Base-by-base conservation (phyloP, 495 filamentous ascomycete genomes). In the Talaromyces stipitatus region DNA sequence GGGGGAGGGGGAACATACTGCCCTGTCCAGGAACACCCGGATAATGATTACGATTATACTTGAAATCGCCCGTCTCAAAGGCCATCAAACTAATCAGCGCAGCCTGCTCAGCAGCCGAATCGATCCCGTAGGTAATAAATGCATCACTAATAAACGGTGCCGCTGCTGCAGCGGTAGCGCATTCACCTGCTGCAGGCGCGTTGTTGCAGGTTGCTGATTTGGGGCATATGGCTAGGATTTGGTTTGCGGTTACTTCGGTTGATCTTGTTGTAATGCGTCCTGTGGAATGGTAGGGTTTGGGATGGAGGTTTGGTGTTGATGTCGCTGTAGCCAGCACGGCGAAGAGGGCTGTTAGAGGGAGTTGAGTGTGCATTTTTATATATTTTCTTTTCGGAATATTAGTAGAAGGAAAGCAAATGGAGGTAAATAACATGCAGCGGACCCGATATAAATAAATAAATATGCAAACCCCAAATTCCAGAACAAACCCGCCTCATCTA, bases 11-110 rank as follows among this genome's bases (percentile, higher is more conserved):
- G 24, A 38, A 69, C 74, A 55, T 67, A 78, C 75, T 95, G 18
- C 91, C 91, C 66, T 96, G 88, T 1, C 89, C 91, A 0, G 60
- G 78, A 32, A 55, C 67, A 3, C 83, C 78, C 5, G 88, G 85
- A 55, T 65, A 78, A 59, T 84, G 76, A 61, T 89, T 88, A 62
- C 75, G 76, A 61, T 83, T 89, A 73, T 78, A 87, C 64, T 82
- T 77, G 70, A 89, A 86, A 27, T 88, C 78, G 32, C 54, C 81
- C 20, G 77, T 82, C 68, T 96, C 91, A 67, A 82, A 82, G 4
- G 82, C 81, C 64, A 90, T 86, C 33, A 85, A 61, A 2, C 77
- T 69, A 55, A 89, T 61, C 9, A 90, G 56, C 10, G 82, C 88
- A 2, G 88, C 84, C 54, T 84, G 82, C 62, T 87, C 81, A 3